Conservation (phyloP, 768 basidiomycete genomes). For the Floccularia luteovirens region DNA sequence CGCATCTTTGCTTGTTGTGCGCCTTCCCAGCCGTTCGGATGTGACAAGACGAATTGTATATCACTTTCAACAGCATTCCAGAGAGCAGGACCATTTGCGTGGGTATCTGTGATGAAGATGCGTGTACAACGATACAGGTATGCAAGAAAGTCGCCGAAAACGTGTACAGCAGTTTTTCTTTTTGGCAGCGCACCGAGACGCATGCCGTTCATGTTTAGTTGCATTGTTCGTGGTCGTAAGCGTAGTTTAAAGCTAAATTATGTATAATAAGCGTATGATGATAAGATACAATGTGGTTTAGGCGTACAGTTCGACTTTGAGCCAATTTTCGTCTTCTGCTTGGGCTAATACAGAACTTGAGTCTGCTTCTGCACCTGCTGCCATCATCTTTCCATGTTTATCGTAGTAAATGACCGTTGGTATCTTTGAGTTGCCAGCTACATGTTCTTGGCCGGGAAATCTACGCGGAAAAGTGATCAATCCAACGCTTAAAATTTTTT, state of each 20-base stretch:
- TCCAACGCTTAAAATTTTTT: slow-evolving; percentile 1
- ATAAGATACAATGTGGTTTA: not conserved
- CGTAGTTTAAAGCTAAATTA: slow-evolving; percentile 67
- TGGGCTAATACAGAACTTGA: slow-evolving; percentile 44
- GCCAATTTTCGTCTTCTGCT: slow-evolving; percentile 76
- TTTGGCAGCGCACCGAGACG: slow-evolving; percentile 60
- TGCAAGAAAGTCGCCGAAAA: slow-evolving; percentile 73
- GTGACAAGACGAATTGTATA: slow-evolving; percentile 69
- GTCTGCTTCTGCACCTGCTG: slow-evolving; percentile 75
- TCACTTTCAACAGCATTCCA: slow-evolving; percentile 68
- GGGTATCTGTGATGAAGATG: slow-evolving; percentile 74
- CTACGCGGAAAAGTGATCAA: slow-evolving; percentile 21
- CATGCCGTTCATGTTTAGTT: slow-evolving; percentile 81
- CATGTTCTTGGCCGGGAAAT: slow-evolving; percentile 82
- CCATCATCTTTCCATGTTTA: slow-evolving; percentile 52
- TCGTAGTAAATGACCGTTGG: slow-evolving; percentile 76
- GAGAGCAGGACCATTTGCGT: slow-evolving; percentile 62
- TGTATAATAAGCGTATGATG: slow-evolving; percentile 3
- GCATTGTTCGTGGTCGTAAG: slow-evolving; percentile 70
- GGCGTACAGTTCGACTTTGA: slow-evolving; percentile 66
- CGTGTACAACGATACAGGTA: slow-evolving; percentile 72
- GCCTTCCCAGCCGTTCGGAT: slow-evolving; percentile 81
- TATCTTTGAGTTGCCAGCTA: slow-evolving; percentile 80
- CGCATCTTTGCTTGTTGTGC: slow-evolving; percentile 76
- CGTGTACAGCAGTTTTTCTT: slow-evolving; percentile 62